A percentile compares a stretch with the other conserved stretches of the same genome.
These are phyloP conservation scores for Stemphylium lycopersici DNA, from an alignment of 2,329 filamentous ascomycete genomes.

Conservation along the genomic window DNA sequence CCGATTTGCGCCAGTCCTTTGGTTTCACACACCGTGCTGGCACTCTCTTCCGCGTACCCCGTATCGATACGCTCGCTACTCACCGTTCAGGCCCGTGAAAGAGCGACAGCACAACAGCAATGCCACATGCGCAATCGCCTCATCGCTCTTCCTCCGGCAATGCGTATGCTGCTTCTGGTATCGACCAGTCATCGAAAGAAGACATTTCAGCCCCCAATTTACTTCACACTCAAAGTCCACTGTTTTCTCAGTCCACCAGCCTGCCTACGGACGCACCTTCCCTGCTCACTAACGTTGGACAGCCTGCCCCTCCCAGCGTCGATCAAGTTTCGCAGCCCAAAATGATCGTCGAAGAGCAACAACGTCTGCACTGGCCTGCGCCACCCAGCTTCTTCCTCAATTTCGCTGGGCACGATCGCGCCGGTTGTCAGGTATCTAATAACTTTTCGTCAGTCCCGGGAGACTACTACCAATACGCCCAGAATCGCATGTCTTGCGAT, in stretches of 20 bases:
- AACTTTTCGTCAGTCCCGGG: conserved; percentile 14
- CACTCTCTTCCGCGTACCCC: conserved; percentile 26
- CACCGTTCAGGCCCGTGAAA: conserved; percentile 23
- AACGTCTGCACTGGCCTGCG: conserved; percentile 30
- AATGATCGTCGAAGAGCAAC: conserved; percentile 24
- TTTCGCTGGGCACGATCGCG: conserved; percentile 17
- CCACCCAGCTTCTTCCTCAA: conserved; percentile 18
- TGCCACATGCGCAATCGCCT: conserved; percentile 41
- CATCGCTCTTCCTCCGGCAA: conserved; percentile 30
- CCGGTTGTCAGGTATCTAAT: conserved; percentile 18
- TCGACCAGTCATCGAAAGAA: conserved; percentile 22
- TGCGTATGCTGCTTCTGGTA: conserved; percentile 23
- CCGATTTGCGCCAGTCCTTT: conserved; percentile 26
- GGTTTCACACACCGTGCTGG: conserved; percentile 42
- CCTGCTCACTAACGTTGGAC: conserved; percentile 21
- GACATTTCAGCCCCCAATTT: conserved; percentile 20
- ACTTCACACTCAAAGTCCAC: conserved; percentile 20
- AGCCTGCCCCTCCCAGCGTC: conserved; percentile 14
- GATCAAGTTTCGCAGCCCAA: conserved; percentile 7
- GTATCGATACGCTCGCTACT: conserved; percentile 23
- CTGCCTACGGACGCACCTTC: conserved; percentile 16
- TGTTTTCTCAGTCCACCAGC: conserved; percentile 19
- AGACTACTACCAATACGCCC: conserved; percentile 23
- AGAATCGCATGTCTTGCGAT: conserved; percentile 30
- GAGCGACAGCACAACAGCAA: conserved; percentile 36